These are phyloP conservation scores for Microsporum audouinii DNA, from an alignment of 2,329 filamentous ascomycete species.

Conservation along the genomic window DNA sequence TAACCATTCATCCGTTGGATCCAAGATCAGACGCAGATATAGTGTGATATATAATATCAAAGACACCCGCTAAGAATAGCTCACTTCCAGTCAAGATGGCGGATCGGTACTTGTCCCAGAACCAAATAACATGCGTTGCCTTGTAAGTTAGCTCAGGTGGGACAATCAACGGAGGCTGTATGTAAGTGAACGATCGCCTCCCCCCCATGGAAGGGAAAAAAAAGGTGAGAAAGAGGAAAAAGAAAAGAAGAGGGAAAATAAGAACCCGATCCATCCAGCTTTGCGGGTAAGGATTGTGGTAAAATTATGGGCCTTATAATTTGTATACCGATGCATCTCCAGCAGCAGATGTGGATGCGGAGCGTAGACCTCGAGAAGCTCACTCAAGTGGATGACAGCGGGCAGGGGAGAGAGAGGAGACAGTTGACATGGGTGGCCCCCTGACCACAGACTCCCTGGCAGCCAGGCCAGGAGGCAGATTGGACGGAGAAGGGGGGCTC, in stretches of 20 bases:
- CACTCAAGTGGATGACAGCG: background rate
- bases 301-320: background rate
- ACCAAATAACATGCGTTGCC: background rate
- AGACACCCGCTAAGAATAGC: background rate
- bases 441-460: background rate
- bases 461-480: background rate
- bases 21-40: background rate
- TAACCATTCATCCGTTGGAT: background rate
- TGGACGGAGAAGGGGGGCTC: background rate
- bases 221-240: background rate
- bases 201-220: background rate
- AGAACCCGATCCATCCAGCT: background rate
- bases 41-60: background rate
- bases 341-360: background rate
- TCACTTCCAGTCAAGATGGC: background rate
- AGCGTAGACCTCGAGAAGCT: background rate
- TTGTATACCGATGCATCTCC: background rate
- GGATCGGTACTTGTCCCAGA: background rate
- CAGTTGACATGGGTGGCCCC: background rate
- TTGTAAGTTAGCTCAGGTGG: background rate
- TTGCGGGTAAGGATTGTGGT: background rate
- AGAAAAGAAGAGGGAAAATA: background rate
- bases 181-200: background rate
- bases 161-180: background rate
- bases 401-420: background rate